Evolutionary conservation across 257 asterid species (phyloP), one percentile per base, ranked within the genome.

Genomic region (Solanum raphanifolium): DNA sequence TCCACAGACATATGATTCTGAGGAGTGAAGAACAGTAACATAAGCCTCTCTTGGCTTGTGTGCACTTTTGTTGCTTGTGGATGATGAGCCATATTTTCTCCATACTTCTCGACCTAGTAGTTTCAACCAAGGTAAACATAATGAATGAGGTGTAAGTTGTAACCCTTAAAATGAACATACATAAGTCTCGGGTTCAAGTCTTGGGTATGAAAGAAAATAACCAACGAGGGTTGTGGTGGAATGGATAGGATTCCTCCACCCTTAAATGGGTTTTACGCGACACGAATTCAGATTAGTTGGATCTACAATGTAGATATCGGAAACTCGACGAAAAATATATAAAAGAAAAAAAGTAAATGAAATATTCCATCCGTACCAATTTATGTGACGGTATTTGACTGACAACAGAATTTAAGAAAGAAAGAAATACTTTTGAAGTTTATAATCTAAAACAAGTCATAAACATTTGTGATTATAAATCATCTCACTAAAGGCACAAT

Each of bases 1-100:
- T 39, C 94, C 91, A 76, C 93, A 92, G 3, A 92, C 93, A 79
- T 92, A 92, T 21, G 89, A 87, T 83, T 92, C 94, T 75, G 94
- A 88, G 29, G 94, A 90, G 83, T 90, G 94, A 15, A 92, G 89
- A 55, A 92, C 34, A 27, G 92, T 89, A 23, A 88, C 92, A 78
- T 90, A 92, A 6, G 92, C 94, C 86, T 92, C 94, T 76, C 89
- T 86, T 83, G 87, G 83, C 88, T 88, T 86, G 83, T 86, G 23
- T 13, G 16, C 62, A 9, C 87, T 13, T 31, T 66, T 68, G 36
- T 87, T 60, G 9, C 21, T 36, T 74, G 83, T 36, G 83, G 83
- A 74, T 5, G 31, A 27, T 32, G 43, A 82, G 23, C 20, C 68
- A 83, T 39, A 69, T 76, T 36, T 43, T 87, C 83, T 38, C 90